A percentile compares a stretch with the other conserved stretches of the same genome.
Evolutionary conservation across 2,329 filamentous ascomycete species (phyloP).

Genomic region (Trichoderma atrobrunneum): DNA sequence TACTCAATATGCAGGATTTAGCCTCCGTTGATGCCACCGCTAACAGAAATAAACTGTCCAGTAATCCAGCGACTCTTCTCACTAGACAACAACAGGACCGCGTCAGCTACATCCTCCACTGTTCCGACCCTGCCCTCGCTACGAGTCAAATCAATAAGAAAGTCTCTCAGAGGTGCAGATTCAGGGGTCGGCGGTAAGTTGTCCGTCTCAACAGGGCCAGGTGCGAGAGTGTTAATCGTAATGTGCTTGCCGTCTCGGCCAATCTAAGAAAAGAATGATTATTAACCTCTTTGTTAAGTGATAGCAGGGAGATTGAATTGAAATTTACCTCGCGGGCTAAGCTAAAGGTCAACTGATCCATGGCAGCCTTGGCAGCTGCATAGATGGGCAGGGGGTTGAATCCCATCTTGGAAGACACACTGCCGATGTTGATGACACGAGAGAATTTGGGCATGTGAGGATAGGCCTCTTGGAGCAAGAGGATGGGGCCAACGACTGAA

Average conservation of each 20-base stretch:
- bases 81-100: conserved; percentile 19
- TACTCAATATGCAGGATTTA: not conserved
- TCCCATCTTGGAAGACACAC: not conserved
- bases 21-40: conserved; percentile 22
- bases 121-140: conserved; percentile 31
- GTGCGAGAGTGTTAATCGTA: conserved; percentile 40
- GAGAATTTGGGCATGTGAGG: not conserved
- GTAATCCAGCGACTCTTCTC: conserved; percentile 25
- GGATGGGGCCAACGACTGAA: not conserved
- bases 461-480: not conserved
- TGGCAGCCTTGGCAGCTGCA: conserved; percentile 32
- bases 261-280: not conserved
- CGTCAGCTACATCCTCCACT: conserved; percentile 35
- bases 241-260: conserved; percentile 22
- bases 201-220: conserved; percentile 37
- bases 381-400: conserved; percentile 17
- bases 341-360: conserved; percentile 32
- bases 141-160: conserved; percentile 27
- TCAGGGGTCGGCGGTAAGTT: conserved; percentile 17
- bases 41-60: conserved; percentile 23
- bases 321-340: conserved; percentile 31
- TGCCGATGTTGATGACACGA: conserved; percentile 7
- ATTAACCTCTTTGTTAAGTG: not conserved
- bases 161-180: not conserved
- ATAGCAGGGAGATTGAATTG: not conserved